Percentiles rank a stretch among this genome's conserved stretches.
phyloP scores from a whole-genome alignment of 2,329 filamentous ascomycete species.

The Fusarium camptoceras region DNA sequence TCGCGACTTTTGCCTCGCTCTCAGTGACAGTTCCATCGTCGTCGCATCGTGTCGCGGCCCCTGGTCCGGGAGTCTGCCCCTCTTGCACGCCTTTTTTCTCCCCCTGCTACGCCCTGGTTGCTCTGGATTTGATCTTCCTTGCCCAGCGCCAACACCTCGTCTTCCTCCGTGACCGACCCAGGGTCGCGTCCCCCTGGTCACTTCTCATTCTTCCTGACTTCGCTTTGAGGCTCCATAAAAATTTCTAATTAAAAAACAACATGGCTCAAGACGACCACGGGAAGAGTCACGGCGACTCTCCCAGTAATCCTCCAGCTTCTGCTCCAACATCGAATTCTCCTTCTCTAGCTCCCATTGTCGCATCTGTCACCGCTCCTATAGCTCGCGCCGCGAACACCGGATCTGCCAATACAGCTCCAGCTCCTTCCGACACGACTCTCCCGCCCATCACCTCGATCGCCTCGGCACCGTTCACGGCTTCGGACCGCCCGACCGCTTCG shows the following conservation, averaged over 20 bases:
- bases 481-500: conserved; percentile 34
- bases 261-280: conserved; percentile 50
- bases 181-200: conserved; percentile 48
- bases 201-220: conserved; percentile 49
- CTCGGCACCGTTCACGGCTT: conserved; percentile 28
- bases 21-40: conserved; percentile 36
- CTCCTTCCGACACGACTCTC: conserved; percentile 37
- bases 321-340: conserved; percentile 43
- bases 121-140: conserved; percentile 44
- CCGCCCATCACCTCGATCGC: conserved; percentile 34
- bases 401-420: conserved; percentile 11
- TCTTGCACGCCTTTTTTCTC: conserved; percentile 37
- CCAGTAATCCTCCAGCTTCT: conserved; percentile 44
- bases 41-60: conserved; percentile 44
- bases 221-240: conserved; percentile 53
- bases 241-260: conserved; percentile 52
- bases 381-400: conserved; percentile 30
- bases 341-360: conserved; percentile 42
- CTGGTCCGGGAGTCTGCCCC: conserved; percentile 44
- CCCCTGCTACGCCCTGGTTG: conserved; percentile 45
- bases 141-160: conserved; percentile 42
- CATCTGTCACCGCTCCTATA: conserved; percentile 37
- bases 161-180: conserved; percentile 46
- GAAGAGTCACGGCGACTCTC: conserved; percentile 48
- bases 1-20: conserved; percentile 33